phyloP scores from a whole-genome alignment of 371 early-diverging fungal species.

The Lichtheimia ramosa region DNA sequence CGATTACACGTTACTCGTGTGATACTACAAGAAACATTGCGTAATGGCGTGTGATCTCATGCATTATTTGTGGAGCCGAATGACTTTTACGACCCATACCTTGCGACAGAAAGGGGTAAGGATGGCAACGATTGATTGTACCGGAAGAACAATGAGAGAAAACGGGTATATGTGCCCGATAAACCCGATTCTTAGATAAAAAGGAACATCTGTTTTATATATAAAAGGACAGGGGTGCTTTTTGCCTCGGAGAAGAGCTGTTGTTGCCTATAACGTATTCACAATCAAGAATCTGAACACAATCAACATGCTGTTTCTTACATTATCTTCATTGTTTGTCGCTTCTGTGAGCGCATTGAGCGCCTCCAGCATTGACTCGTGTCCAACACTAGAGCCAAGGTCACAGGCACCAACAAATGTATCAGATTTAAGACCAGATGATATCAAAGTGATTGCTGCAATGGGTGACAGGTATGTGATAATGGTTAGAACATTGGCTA shows the following conservation, averaged over 20 bases:
- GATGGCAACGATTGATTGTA: too few species aligned
- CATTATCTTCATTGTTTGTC: background rate
- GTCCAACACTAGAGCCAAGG: constrained; percentile 19
- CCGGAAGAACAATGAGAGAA: too few species aligned
- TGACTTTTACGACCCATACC: too few species aligned
- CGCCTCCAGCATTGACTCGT: constrained; percentile 9
- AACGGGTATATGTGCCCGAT: too few species aligned
- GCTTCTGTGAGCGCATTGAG: constrained; percentile 1
- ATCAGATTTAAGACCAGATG: constrained; percentile 25
- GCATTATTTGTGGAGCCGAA: too few species aligned
- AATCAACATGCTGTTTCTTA: background rate
- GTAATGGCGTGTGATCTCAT: too few species aligned
- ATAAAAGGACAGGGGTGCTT: background rate
- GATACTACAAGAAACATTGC: too few species aligned
- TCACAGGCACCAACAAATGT: constrained; percentile 9
- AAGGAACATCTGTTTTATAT: background rate
- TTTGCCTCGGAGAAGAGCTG: background rate
- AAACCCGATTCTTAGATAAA: background rate
- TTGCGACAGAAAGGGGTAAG: too few species aligned
- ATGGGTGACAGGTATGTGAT: constrained; percentile 24
- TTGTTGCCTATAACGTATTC: background rate
- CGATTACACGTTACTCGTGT: too few species aligned
- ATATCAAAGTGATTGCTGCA: constrained; percentile 25
- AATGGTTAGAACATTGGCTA: background rate
- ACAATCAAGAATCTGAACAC: background rate